Base-by-base conservation (phyloP, 495 filamentous ascomycete species). In the Zalerion maritima region DNA sequence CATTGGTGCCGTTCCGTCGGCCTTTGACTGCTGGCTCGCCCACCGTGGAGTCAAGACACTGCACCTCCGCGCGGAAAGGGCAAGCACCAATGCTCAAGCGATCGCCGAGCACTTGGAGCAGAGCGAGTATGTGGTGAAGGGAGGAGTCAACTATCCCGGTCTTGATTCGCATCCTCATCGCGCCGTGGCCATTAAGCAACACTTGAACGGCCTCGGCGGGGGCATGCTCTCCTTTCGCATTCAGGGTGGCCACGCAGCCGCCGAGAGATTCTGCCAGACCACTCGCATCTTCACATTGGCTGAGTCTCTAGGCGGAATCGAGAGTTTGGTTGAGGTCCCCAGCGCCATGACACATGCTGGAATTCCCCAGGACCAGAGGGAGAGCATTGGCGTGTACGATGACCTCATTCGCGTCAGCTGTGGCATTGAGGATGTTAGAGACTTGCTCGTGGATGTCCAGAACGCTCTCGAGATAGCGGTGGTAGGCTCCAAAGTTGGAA, bases 11-110 rank as follows among this genome's bases (percentile, higher is more conserved):
- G 77, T 96, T 1, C 89, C 89, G 4, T 87, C 82, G 1, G 62
- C 89, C 12, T 99, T 99, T 47, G 89, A 99, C 64, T 86, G 74
- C 60, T 99, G 87, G 87, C 81, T 99, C 33, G 91, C 89, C n/a
- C 91, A 99, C 58, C 76, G 89, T 40, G 89, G 89, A 36, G 67
- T 93, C 32, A 99, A 99, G 64, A 99, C 89, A 4, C 71, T 99
- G 18, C 89, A 99, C 57, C 64, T 99, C 18, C 81, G 89, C 30
- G 89, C 81, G 3, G 70, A 75, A 26, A 81, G 91, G 50, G 81
- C 91, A 3, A 76, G 69, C 32, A 63, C 58, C 34, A 96, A 96
- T 54, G 89, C 85, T 14, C 73, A 69, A 2, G 62, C 71, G 16
- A 69, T 99, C 24, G 86, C 91, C 6, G 40, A 60, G 14, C 72